A percentile compares a stretch with the other conserved stretches of the same genome.
phyloP scores from a whole-genome alignment of 1,284 basidiomycete species.

The Cryptococcus sp. region DNA sequence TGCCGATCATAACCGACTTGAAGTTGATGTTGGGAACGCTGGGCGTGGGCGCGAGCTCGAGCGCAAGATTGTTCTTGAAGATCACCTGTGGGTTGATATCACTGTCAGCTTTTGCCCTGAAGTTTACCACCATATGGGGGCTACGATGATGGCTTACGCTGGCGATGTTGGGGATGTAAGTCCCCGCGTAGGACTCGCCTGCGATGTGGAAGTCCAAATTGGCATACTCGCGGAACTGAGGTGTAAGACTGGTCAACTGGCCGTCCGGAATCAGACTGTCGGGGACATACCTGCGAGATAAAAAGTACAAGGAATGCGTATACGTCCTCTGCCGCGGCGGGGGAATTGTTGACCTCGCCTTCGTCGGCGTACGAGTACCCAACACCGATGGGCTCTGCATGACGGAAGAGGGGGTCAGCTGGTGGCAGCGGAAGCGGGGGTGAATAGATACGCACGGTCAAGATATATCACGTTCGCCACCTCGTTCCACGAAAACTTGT shows the following conservation, averaged over 20 bases:
- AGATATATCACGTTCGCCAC: slow-evolving; percentile 50
- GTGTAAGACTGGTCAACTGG: not conserved
- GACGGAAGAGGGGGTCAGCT: slow-evolving; percentile 1
- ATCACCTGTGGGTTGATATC: slow-evolving; percentile 56
- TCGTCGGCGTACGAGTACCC: slow-evolving; percentile 79
- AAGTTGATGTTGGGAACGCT: slow-evolving; percentile 63
- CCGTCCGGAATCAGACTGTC: no score
- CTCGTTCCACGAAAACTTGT: slow-evolving; percentile 74
- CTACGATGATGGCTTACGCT: slow-evolving; percentile 16
- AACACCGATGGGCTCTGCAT: slow-evolving; percentile 71
- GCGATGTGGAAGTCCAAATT: slow-evolving; percentile 53
- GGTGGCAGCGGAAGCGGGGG: slow-evolving; percentile 17
- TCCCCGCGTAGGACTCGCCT: slow-evolving; percentile 65
- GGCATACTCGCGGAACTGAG: slow-evolving; percentile 60
- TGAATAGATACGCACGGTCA: slow-evolving; percentile 33
- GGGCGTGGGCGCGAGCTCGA: slow-evolving; percentile 48
- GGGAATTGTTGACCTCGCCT: slow-evolving; percentile 61
- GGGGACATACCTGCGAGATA: slow-evolving; percentile 57
- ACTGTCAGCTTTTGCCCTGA: no score
- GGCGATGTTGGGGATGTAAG: slow-evolving; percentile 69
- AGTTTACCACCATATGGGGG: not conserved
- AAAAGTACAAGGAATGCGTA: slow-evolving; percentile 88
- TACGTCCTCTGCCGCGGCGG: slow-evolving; percentile 64
- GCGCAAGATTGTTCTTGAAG: slow-evolving; percentile 61
- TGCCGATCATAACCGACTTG: slow-evolving; percentile 69